Evolutionary conservation across 495 filamentous ascomycete genomes (phyloP), one percentile per base, ranked within the genome.

Genomic region (Articulospora tetracladia): DNA sequence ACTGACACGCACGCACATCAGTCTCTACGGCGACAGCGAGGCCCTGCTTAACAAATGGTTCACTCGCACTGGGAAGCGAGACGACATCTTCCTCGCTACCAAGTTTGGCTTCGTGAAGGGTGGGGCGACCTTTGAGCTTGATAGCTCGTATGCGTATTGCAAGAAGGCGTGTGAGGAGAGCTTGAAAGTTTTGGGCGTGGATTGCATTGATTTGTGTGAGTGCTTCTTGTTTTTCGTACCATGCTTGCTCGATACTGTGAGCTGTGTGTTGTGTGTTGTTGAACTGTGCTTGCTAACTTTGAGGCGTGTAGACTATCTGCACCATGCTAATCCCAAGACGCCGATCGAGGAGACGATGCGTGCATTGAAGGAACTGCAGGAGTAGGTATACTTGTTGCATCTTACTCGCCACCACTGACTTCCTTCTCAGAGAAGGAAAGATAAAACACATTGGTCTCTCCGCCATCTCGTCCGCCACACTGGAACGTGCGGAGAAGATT

Each of bases 341-440:
- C 85, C 85, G 0, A 79, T 89, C 49, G 86, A 89, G 68, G 77
- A 83, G 67, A 86, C 76, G 53, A 76, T 86, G 55, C 59, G 68
- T 20, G 77, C 72, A 20, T 68, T 86, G 72, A 72, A 67, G 34
- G 68, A 79, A 66, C 53, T 68, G 39, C 62, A 68, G 44, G 59
- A 58, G 66, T 68, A 57, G 25, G 62, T 50, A n/a, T n/a, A n/a
- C n/a, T n/a, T n/a, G n/a, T n/a, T n/a, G n/a, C n/a, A n/a, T n/a
- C n/a, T n/a, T n/a, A n/a, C n/a, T n/a, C n/a, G n/a, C n/a, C n/a
- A n/a, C n/a, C n/a, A n/a, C n/a, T n/a, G n/a, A n/a, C n/a, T n/a
- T n/a, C n/a, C n/a, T n/a, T n/a, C n/a, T n/a, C 39, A 68, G 70
- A 1, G 62, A 68, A 36, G 85, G 85, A 24, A 88, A 87, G 64